Base-by-base conservation (phyloP, 345 rosid genomes). In the Hibiscus tridactylites region DNA sequence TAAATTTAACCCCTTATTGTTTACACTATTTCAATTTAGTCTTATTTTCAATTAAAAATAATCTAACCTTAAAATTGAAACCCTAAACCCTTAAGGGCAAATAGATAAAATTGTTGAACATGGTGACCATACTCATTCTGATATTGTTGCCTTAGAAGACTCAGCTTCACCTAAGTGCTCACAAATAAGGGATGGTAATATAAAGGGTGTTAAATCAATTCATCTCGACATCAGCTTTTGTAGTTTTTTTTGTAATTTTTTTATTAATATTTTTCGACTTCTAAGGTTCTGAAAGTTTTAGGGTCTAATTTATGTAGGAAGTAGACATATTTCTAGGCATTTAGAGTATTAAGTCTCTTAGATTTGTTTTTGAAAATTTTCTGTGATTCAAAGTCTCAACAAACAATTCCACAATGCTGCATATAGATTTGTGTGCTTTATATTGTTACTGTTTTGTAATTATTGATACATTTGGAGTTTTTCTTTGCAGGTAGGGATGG, bases 141-240 rank as follows among this genome's bases (percentile, higher is more conserved):
- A 82, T 75, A 69, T 73, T 24, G 83, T 79, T 71, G 79, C 79
- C 53, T 82, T 74, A 68, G 93, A 91, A 75, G 93, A 84, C 71
- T 70, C 83, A 68, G 61, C 82, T 75, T 85, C 87, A 13, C 89
- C 83, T 49, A 79, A 77, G 65, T 82, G 82, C 76, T 71, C 77
- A 58, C 79, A 75, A 21, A 64, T 73, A 72, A 82, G 70, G 79
- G 60, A 54, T 76, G 78, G 78, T 68, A 77, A 57, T 68, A 72
- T 49, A 21, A 86, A 80, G 74, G 83, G 81, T 79, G 87, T 84
- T 70, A 87, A 89, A 76, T 87, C 91, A 70, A 82, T 94, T 60
- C 93, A 91, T 52, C 84, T 94, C 50, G 97, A 94, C 84, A 91
- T 94, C 84, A 94, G 42, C 42, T 49, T 67, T 49, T 49, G 58